Conservation (phyloP, 2,329 filamentous ascomycete genomes). For the Sporothrix humicola region DNA sequence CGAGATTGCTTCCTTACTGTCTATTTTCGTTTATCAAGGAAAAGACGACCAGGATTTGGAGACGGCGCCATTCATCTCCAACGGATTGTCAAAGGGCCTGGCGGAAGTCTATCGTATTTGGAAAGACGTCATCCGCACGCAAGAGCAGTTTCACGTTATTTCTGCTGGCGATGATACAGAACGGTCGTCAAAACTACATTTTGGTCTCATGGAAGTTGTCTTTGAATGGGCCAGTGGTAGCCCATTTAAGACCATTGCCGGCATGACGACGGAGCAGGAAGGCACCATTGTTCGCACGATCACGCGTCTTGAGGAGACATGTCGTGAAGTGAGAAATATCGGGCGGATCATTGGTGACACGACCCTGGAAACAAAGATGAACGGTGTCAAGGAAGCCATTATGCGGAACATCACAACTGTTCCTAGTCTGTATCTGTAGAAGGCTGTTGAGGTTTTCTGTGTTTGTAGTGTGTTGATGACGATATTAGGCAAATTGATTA, state of each 20-base stretch:
- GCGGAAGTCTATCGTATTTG: constrained; percentile 87
- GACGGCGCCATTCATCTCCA: constrained; percentile 77
- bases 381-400: constrained; percentile 95
- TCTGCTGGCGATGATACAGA: constrained; percentile 87
- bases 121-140: constrained; percentile 88
- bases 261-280: constrained; percentile 93
- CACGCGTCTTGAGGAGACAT: constrained; percentile 91
- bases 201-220: constrained; percentile 95
- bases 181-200: constrained; percentile 83
- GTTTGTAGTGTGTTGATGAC: too few relatives aligned
- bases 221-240: constrained; percentile 98
- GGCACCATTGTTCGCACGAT: constrained; percentile 97
- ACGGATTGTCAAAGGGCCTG: constrained; percentile 79
- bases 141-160: constrained; percentile 90
- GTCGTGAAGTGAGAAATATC: constrained; percentile 95
- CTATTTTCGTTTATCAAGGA: constrained; percentile 96
- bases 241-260: constrained; percentile 97
- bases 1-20: constrained; percentile 93
- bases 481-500: too few relatives aligned
- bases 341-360: constrained; percentile 95
- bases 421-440: constrained; percentile 83
- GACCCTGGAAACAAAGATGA: constrained; percentile 93
- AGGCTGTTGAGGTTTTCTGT: too few relatives aligned
- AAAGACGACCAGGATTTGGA: constrained; percentile 69
- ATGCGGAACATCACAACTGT: constrained; percentile 94